Percentiles rank a stretch among this genome's conserved stretches.
Conservation (phyloP, 805 yeast species). For the Saturnispora serradocipensis region DNA sequence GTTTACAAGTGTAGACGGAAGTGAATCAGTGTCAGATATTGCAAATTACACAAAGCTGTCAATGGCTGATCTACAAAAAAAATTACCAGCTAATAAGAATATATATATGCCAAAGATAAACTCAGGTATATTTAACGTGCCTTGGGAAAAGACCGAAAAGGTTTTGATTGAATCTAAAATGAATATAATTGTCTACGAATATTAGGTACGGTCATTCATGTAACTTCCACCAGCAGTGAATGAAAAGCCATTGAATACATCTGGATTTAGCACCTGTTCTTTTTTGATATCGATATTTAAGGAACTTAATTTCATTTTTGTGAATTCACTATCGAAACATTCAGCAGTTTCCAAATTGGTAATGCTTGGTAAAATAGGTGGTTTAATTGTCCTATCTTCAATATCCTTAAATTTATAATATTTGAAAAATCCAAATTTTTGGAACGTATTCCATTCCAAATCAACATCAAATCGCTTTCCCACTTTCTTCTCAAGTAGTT, state of each 20-base stretch:
- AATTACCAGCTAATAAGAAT: conserved; percentile 22
- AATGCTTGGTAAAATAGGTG: conserved; percentile 71
- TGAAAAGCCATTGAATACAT: conserved; percentile 35
- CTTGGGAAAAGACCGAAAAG: conserved; percentile 63
- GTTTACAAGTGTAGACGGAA: conserved; percentile 56
- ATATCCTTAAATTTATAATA: conserved; percentile 58
- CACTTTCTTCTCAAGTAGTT: conserved; percentile 60
- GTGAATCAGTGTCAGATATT: conserved; percentile 32
- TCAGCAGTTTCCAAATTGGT: conserved; percentile 71
- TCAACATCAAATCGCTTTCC: conserved; percentile 50
- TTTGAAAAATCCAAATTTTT: conserved; percentile 63
- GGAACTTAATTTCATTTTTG: conserved; percentile 39
- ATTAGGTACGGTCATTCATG: conserved; percentile 26
- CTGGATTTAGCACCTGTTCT: neutral
- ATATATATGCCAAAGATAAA: conserved; percentile 71
- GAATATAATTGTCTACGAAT: conserved; percentile 39
- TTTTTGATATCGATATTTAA: conserved; percentile 1
- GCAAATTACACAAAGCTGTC: conserved; percentile 43
- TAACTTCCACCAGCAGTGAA: conserved; percentile 34
- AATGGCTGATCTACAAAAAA: conserved; percentile 35
- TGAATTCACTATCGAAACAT: conserved; percentile 69
- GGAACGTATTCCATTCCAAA: conserved; percentile 41
- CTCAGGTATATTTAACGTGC: conserved; percentile 71
- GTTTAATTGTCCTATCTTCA: conserved; percentile 38
- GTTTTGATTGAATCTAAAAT: conserved; percentile 32